A percentile compares a stretch with the other conserved stretches of the same genome.
Conservation (phyloP, 495 filamentous ascomycete species). For the Lasiosphaeris hirsuta region DNA sequence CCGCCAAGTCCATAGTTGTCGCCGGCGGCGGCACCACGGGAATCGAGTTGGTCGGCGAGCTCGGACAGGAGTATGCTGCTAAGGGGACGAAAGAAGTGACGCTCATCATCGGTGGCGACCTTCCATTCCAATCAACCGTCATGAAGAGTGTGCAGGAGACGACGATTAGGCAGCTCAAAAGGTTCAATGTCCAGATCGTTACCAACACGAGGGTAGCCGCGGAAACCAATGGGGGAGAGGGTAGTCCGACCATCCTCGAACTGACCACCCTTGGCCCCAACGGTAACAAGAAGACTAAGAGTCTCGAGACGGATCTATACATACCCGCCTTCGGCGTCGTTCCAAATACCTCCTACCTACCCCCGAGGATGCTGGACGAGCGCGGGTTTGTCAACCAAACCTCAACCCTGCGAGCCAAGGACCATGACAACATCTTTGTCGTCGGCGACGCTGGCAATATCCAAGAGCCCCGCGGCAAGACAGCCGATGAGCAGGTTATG, state of each 20-base stretch:
- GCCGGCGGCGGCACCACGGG: conserved; percentile 68
- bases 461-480: conserved; percentile 21
- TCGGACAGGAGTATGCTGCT: conserved; percentile 45
- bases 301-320: conserved; percentile 36
- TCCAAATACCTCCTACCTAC: conserved; percentile 43
- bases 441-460: conserved; percentile 39
- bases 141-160: conserved; percentile 25
- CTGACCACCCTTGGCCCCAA: conserved; percentile 23
- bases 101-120: conserved; percentile 34
- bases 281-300: conserved; percentile 18
- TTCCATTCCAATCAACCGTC: conserved; percentile 24
- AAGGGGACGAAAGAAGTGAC: conserved; percentile 40
- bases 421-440: conserved; percentile 37
- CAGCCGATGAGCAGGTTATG: conserved; percentile 21
- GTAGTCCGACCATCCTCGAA: too few species aligned
- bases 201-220: conserved; percentile 25
- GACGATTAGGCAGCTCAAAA: conserved; percentile 32
- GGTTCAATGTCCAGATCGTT: conserved; percentile 31
- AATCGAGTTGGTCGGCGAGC: conserved; percentile 60
- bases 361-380: conserved; percentile 29
- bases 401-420: conserved; percentile 31
- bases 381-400: conserved; percentile 36
- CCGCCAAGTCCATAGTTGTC: conserved; percentile 59
- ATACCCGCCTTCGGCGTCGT: conserved; percentile 41
- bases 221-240: conserved; percentile 8